Evolutionary conservation across 1,284 basidiomycete species (phyloP).

Genomic region (Sutorius eximius): DNA sequence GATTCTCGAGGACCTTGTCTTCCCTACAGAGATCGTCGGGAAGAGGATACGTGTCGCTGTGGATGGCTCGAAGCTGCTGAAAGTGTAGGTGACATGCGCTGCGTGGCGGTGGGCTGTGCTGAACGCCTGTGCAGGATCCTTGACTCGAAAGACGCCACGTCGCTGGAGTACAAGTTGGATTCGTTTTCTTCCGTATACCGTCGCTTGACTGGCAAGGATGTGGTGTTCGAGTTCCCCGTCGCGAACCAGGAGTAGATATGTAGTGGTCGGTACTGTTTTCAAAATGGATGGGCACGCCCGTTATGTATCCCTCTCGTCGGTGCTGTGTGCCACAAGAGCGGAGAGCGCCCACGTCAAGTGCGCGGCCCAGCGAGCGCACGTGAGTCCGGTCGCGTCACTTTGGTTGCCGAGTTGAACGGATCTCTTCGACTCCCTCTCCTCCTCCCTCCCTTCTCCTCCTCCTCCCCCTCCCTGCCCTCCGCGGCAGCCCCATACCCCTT

Average conservation of each 20-base stretch:
- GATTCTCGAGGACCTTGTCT: slow-evolving; percentile 98
- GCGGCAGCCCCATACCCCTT: slow-evolving; percentile 35
- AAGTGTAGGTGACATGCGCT: slow-evolving; percentile 72
- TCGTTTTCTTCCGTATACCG: slow-evolving; percentile 95
- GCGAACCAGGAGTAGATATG: slow-evolving; percentile 59
- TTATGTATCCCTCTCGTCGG: slow-evolving; percentile 28
- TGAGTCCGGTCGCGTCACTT: slow-evolving; percentile 37
- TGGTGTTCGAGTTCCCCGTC: slow-evolving; percentile 85
- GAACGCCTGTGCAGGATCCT: slow-evolving; percentile 68
- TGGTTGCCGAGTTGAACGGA: slow-evolving; percentile 20
- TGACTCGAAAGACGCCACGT: slow-evolving; percentile 97
- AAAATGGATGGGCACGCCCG: slow-evolving; percentile 30
- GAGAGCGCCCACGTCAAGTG: slow-evolving; percentile 8
- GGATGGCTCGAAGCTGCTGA: slow-evolving; percentile 90
- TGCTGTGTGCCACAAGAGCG: slow-evolving; percentile 21
- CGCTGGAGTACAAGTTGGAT: slow-evolving; percentile 99
- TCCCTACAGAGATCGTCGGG: slow-evolving; percentile 98
- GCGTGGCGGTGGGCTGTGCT: slow-evolving; percentile 17
- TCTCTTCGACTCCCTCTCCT: slow-evolving; percentile 16
- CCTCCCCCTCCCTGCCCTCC: slow-evolving; percentile 29
- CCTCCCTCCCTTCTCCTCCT: slow-evolving; percentile 14
- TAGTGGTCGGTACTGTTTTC: slow-evolving; percentile 18
- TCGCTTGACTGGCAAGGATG: slow-evolving; percentile 92
- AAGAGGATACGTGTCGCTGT: slow-evolving; percentile 92
- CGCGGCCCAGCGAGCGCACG: slow-evolving; percentile 20